These are phyloP conservation scores for Artemisia tridentata DNA, from an alignment of 129 eudicot genomes.

Conservation along the genomic window DNA sequence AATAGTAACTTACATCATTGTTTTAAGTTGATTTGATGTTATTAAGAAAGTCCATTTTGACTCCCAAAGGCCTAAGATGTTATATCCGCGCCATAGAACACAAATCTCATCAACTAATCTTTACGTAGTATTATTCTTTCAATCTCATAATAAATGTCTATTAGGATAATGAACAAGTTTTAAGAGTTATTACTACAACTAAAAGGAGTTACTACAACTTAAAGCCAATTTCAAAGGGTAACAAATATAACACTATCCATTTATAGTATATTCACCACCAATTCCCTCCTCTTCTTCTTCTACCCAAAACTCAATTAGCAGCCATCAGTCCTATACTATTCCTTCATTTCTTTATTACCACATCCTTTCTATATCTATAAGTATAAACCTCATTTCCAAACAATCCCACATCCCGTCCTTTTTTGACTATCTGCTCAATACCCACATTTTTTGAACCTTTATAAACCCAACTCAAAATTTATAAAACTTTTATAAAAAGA, in stretches of 20 bases:
- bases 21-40: too few species aligned
- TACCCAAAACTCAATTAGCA: slow-evolving; percentile 10
- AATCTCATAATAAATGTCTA: too few species aligned
- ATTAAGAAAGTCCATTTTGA: too few species aligned
- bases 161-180: too few species aligned
- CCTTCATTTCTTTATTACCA: slow-evolving; percentile 1
- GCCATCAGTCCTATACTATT: neutral
- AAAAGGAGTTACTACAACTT: neutral
- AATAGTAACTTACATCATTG: too few species aligned
- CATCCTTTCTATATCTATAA: slow-evolving; percentile 5
- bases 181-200: neutral
- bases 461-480: slow-evolving; percentile 2
- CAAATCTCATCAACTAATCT: too few species aligned
- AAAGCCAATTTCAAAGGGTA: slow-evolving; percentile 24
- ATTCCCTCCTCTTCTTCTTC: slow-evolving; percentile 14
- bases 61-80: too few species aligned
- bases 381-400: neutral
- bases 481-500: slow-evolving; percentile 21
- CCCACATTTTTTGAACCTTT: slow-evolving; percentile 22
- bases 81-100: too few species aligned
- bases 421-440: neutral
- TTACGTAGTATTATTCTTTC: too few species aligned
- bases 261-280: slow-evolving; percentile 16
- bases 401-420: slow-evolving; percentile 12
- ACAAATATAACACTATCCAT: slow-evolving; percentile 19